Evolutionary conservation across 805 yeast genomes (phyloP).

Genomic region (Lipomyces yamanashiensis): DNA sequence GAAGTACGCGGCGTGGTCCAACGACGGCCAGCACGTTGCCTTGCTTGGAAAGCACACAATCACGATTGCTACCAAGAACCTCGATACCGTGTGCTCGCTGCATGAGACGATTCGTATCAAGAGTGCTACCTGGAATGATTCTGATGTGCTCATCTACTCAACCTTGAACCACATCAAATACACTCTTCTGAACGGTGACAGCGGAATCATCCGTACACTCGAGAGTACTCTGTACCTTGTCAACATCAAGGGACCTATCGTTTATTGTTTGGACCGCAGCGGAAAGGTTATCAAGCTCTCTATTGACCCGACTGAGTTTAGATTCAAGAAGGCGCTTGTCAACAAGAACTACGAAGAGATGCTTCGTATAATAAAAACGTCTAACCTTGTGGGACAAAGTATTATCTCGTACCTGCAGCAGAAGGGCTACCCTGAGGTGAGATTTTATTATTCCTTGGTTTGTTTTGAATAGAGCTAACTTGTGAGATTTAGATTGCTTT

Average conservation of each 20-base stretch:
- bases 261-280: constrained; percentile 80
- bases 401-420: constrained; percentile 93
- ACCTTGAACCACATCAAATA: constrained; percentile 96
- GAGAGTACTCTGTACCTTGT: constrained; percentile 85
- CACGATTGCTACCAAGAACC: constrained; percentile 78
- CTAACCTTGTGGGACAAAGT: constrained; percentile 95
- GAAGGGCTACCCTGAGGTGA: constrained; percentile 86
- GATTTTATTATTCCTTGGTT: background rate
- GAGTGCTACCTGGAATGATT: constrained; percentile 97
- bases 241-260: constrained; percentile 68
- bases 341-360: constrained; percentile 92
- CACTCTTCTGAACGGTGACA: constrained; percentile 89
- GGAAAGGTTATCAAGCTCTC: constrained; percentile 79
- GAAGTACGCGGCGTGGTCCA: constrained; percentile 88
- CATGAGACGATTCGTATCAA: constrained; percentile 97
- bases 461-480: background rate
- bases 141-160: constrained; percentile 87
- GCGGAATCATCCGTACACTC: constrained; percentile 90
- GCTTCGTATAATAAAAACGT: constrained; percentile 79
- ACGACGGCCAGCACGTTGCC: constrained; percentile 85
- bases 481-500: constrained; percentile 62
- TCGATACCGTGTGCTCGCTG: constrained; percentile 78
- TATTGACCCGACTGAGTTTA: constrained; percentile 95
- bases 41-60: constrained; percentile 89
- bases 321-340: constrained; percentile 91